Evolutionary conservation across 1,139 yeast species (phyloP), one percentile per base, ranked within the genome.

Genomic region (Maudiozyma humilis): DNA sequence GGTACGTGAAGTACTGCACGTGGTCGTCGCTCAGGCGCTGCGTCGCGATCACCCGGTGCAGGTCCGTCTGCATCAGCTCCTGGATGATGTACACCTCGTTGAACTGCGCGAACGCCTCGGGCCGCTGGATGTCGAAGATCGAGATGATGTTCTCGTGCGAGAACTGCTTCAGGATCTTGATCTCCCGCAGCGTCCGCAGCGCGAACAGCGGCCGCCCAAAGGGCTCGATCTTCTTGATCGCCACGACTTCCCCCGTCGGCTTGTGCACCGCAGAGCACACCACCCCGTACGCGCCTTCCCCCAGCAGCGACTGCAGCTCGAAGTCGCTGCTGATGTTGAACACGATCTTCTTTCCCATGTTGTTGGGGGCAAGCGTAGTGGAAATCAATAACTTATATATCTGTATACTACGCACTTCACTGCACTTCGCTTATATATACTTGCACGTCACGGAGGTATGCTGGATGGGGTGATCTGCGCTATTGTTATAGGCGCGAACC

Each of bases 201-300:
- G 96, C 88, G 59, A 89, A 84, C 85, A 91, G 81, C 43, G 93
- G 79, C 52, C 95, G 75, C 57, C 86, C 95, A 64, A 91, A 91
- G 5, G 97, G 97, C 55, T 85, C 86, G 47, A 91, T 87, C 68
- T 87, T 89, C 67, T 91, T 91, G 57, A 91, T 89, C 42, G 98
- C 98, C 16, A 93, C 97, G 56, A 81, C 81, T 52, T 86, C 93
- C 47, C 82, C 81, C 6, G 94, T 77, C 3, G 97, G 96, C 56
- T 78, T 76, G 65, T 91, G 95, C 15, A 82, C 67, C 0, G 97
- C 98, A 20, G 94, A 81, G 59, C 97, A 89, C 17, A 91, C 98
- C 14, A 91, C 78, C 3, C 98, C 98, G 59, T 91, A 91, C 1
- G 98, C 98, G n/a, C 98, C 98, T 63, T 89, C 96, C 5, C 98